phyloP scores from a whole-genome alignment of 345 rosid genomes.

The Sisymbrium altissimum region DNA sequence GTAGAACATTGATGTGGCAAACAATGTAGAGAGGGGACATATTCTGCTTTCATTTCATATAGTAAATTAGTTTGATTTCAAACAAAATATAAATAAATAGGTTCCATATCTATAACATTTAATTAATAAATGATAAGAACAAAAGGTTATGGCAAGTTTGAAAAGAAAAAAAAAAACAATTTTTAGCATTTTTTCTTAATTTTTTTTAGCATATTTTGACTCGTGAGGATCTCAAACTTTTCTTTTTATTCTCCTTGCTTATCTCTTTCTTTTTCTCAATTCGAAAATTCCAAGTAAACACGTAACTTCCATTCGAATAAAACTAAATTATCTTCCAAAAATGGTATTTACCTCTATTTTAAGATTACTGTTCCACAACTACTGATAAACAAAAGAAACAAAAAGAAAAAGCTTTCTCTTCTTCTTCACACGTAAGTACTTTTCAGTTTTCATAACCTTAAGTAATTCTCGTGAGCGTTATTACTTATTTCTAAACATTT shows the following conservation, averaged over 20 bases:
- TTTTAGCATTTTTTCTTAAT: no score
- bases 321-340: conserved; percentile 7
- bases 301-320: not conserved
- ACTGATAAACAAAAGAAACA: not conserved
- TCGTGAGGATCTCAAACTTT: not conserved
- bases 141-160: not conserved
- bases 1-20: not conserved
- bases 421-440: conserved; percentile 18
- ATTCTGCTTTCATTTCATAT: not conserved
- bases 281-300: conserved; percentile 11
- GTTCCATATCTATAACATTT: not conserved
- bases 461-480: not conserved
- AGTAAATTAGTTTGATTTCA: not conserved
- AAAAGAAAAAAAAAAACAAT: not conserved
- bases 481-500: not conserved
- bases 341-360: conserved; percentile 1
- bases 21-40: not conserved
- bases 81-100: not conserved
- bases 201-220: conserved; percentile 21
- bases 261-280: not conserved
- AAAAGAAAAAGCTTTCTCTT: not conserved
- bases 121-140: not conserved
- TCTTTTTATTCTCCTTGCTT: not conserved
- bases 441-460: not conserved
- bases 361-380: conserved; percentile 9